Evolutionary conservation across 495 filamentous ascomycete species (phyloP).

Genomic region (Tuber aestivum): DNA sequence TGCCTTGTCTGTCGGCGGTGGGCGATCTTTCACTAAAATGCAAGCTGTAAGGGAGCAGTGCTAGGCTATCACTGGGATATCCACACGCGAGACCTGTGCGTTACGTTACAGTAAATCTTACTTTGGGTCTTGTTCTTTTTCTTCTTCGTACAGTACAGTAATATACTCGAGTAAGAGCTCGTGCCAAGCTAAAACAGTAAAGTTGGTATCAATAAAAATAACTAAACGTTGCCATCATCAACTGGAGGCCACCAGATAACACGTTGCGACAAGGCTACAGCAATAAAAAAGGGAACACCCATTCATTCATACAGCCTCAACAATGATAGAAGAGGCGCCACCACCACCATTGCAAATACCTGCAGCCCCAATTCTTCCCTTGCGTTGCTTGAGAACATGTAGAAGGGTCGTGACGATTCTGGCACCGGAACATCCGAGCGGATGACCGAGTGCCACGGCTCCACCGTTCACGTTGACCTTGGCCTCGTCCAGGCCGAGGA

Average conservation of each 20-base stretch:
- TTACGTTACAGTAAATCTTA: background rate
- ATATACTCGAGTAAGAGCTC: background rate
- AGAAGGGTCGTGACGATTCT: constrained; percentile 88
- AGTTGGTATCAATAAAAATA: background rate
- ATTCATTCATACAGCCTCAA: constrained; percentile 52
- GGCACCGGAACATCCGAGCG: constrained; percentile 86
- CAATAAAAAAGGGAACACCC: background rate
- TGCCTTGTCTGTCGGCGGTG: background rate
- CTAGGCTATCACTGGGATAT: background rate
- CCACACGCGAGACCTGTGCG: background rate
- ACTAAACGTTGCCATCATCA: background rate
- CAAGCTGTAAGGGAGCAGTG: background rate
- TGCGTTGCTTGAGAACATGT: constrained; percentile 80
- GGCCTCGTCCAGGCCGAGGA: constrained; percentile 68
- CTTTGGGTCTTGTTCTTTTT: background rate
- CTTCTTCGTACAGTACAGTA: background rate
- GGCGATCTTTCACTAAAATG: background rate
- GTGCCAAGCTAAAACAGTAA: background rate
- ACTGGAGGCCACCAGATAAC: background rate
- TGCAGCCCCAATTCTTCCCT: constrained; percentile 84
- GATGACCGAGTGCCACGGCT: constrained; percentile 92
- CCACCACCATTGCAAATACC: constrained; percentile 98
- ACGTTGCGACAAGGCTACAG: background rate
- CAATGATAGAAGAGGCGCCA: constrained; percentile 82
- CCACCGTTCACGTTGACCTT: constrained; percentile 96